Evolutionary conservation across 768 basidiomycete species (phyloP).

Genomic region (Suillus spraguei): DNA sequence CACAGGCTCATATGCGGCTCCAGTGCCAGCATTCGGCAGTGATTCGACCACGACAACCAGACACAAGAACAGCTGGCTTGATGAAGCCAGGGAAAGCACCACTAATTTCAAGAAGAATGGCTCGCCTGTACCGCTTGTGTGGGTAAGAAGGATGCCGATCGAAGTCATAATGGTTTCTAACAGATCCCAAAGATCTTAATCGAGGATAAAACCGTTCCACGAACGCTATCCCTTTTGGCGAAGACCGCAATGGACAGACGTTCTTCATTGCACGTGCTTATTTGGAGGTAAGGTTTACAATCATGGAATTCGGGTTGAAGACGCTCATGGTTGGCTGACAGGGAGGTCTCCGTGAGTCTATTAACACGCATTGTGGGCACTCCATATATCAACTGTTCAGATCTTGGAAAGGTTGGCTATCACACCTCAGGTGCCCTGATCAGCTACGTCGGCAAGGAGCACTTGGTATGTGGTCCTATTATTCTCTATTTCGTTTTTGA

Average conservation of each 20-base stretch:
- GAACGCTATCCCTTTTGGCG: constrained; percentile 30
- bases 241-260: constrained; percentile 25
- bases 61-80: constrained; percentile 2
- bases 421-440: constrained; percentile 35
- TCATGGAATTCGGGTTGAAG: neutral
- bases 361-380: neutral
- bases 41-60: neutral
- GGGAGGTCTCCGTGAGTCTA: constrained; percentile 11
- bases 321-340: neutral
- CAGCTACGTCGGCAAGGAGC: constrained; percentile 37
- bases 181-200: constrained; percentile 24
- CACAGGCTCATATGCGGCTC: neutral
- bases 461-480: constrained; percentile 23
- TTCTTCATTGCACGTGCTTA: constrained; percentile 30
- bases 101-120: constrained; percentile 19
- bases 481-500: constrained; percentile 8
- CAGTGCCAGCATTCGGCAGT: neutral
- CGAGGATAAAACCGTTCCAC: constrained; percentile 29
- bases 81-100: constrained; percentile 7
- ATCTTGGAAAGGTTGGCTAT: constrained; percentile 36
- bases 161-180: neutral
- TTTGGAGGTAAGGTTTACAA: constrained; percentile 1
- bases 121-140: constrained; percentile 28
- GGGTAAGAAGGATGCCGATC: constrained; percentile 19
- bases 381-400: constrained; percentile 15